phyloP scores from a whole-genome alignment of 129 eudicot species.

The Pulicaria dysenterica region DNA sequence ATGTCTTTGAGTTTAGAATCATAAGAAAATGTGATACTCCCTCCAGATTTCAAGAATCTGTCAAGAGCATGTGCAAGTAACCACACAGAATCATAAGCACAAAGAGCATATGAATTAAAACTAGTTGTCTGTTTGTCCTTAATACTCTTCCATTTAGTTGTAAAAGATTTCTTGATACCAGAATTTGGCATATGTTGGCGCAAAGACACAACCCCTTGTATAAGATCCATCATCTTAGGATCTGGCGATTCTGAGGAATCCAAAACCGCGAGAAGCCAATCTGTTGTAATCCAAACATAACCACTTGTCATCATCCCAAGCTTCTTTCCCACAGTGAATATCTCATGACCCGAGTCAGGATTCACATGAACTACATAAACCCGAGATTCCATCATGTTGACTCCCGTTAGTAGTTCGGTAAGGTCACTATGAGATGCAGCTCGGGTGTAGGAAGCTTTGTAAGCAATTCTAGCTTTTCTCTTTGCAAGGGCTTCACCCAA shows the following conservation, averaged over 20 bases:
- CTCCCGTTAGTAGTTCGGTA: conserved; percentile 50
- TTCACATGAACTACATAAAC: conserved; percentile 76
- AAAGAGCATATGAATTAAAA: conserved; percentile 70
- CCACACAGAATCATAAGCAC: conserved; percentile 85
- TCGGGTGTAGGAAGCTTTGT: conserved; percentile 62
- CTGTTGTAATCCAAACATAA: conserved; percentile 87
- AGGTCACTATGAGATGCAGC: conserved; percentile 51
- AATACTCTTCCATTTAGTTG: conserved; percentile 49
- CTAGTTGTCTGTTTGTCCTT: conserved; percentile 40
- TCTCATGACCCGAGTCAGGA: conserved; percentile 71
- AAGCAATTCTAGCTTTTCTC: conserved; percentile 61
- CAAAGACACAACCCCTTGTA: conserved; percentile 72
- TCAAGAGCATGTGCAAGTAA: conserved; percentile 79
- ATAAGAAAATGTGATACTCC: conserved; percentile 51
- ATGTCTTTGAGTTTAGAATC: conserved; percentile 41
- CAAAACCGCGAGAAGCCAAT: conserved; percentile 74
- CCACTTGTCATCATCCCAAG: conserved; percentile 72
- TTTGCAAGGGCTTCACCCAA: conserved; percentile 70
- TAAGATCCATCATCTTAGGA: conserved; percentile 46
- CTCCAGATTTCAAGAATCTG: conserved; percentile 46
- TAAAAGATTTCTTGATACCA: conserved; percentile 41
- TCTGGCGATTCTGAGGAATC: conserved; percentile 50
- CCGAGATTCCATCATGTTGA: conserved; percentile 72
- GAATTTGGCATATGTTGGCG: conserved; percentile 68
- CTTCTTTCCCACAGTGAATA: conserved; percentile 54